phyloP scores from a whole-genome alignment of 495 filamentous ascomycete species.

The Aspergillus wentii region DNA sequence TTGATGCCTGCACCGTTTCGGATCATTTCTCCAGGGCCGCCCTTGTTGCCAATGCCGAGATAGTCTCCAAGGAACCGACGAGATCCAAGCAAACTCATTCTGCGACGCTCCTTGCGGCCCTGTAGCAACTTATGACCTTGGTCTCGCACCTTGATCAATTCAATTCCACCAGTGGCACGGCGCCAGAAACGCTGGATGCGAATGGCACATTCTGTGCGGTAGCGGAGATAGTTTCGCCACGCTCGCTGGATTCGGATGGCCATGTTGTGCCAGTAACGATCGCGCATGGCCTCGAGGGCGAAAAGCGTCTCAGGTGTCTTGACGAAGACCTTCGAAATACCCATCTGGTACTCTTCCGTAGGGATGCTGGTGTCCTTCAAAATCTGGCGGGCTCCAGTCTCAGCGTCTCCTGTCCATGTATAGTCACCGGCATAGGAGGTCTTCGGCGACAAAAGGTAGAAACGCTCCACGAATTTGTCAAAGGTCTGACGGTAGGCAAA shows the following conservation, averaged over 20 bases:
- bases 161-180: constrained; percentile 79
- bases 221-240: constrained; percentile 93
- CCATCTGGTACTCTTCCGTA: constrained; percentile 93
- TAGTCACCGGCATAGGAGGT: constrained; percentile 96
- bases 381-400: constrained; percentile 87
- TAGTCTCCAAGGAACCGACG: constrained; percentile 95
- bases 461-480: constrained; percentile 97
- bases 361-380: constrained; percentile 95
- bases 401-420: constrained; percentile 84
- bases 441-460: constrained; percentile 91
- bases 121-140: constrained; percentile 81
- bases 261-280: constrained; percentile 99
- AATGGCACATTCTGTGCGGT: constrained; percentile 86
- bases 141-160: constrained; percentile 83
- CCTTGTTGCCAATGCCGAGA: constrained; percentile 74
- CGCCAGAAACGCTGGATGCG: constrained; percentile 95
- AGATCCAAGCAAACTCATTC: constrained; percentile 86
- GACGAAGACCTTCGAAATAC: constrained; percentile 95
- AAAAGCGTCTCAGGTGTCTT: constrained; percentile 98
- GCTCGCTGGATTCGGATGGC: constrained; percentile 94
- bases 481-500: constrained; percentile 98
- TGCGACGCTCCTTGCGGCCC: constrained; percentile 81
- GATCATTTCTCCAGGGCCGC: constrained; percentile 78
- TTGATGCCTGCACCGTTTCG: constrained; percentile 62
- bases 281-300: constrained; percentile 94